Base-by-base conservation (phyloP, 192 early-diverging fungal genomes). In the Backusella luteola region DNA sequence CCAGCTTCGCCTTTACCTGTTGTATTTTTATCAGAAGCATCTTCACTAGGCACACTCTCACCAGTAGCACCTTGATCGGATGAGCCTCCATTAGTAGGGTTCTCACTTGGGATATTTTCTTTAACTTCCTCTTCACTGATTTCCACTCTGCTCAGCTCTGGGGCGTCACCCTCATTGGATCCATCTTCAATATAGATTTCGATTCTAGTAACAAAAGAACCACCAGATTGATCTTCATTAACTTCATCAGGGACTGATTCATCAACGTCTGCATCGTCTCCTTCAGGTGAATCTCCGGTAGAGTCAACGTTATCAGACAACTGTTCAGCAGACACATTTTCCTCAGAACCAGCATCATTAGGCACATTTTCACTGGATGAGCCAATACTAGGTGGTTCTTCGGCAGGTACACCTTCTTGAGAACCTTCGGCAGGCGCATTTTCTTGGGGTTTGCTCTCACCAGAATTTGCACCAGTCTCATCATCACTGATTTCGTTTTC, bases 401-500 rank as follows among this genome's bases (percentile, higher is more conserved):
- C 9, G 5, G n/a, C 53, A 56, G n/a, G 8, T 8, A 3, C n/a
- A 26, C 21, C 8, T 56, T 26, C 53, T 17, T 52, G 49, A 52
- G 49, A 3, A 32, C 32, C 32, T 32, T 32, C 32, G 32, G 2
- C 32, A 32, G 32, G 32, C 32, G 32, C 32, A 32, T 2, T 32
- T 32, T 32, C 32, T 39, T 39, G 38, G 38, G 38, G 19, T 17
- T 53, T 6, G 49, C n/a, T 17, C 39, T n/a, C 66, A 67, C 29
- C 44, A 36, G 3, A 23, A 53, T 76, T 44, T 36, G 46, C 44
- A 23, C 52, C 68, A 8, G 35, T 46, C 59, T 70, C 75, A 52
- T 69, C 67, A 32, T 69, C 75, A 76, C 67, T 68, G 67, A 17
- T 68, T 68, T 68, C 67, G 15, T 68, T 68, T 32, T n/a, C 67